Conservation (phyloP, 1,284 basidiomycete species). For the Tylopilus sp. region DNA sequence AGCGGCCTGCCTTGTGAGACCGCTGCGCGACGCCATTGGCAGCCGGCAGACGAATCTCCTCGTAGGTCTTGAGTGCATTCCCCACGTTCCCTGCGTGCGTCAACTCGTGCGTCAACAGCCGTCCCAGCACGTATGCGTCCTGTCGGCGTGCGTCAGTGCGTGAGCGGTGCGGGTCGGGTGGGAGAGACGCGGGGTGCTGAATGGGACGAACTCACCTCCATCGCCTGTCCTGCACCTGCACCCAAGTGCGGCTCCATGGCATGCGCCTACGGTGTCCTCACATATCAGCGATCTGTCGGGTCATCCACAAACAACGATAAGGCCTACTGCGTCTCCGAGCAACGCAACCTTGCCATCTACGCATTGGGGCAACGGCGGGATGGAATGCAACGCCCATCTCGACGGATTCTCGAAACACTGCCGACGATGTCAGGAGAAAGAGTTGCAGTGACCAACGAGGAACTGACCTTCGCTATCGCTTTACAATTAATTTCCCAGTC, state of each 20-base stretch:
- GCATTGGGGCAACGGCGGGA: slow-evolving; percentile 32
- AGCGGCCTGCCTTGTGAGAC: slow-evolving; percentile 1
- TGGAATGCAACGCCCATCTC: slow-evolving; percentile 33
- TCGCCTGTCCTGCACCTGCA: slow-evolving; percentile 34
- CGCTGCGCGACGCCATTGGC: slow-evolving; percentile 13
- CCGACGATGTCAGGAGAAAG: neutral
- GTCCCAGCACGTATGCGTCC: slow-evolving; percentile 37
- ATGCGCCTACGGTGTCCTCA: slow-evolving; percentile 27
- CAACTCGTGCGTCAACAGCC: slow-evolving; percentile 29
- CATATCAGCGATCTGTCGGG: neutral
- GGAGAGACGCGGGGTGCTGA: too few species aligned
- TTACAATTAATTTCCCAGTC: slow-evolving; percentile 43
- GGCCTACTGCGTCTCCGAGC: slow-evolving; percentile 36
- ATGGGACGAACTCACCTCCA: slow-evolving; percentile 26
- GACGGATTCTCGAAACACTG: slow-evolving; percentile 22
- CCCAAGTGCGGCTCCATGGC: slow-evolving; percentile 33
- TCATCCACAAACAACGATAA: neutral
- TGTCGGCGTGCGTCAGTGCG: slow-evolving; percentile 11
- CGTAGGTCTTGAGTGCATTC: slow-evolving; percentile 30
- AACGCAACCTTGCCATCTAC: slow-evolving; percentile 30
- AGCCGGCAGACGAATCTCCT: slow-evolving; percentile 33
- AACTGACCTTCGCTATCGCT: slow-evolving; percentile 24
- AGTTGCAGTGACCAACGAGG: neutral
- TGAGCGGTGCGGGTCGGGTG: too few species aligned
- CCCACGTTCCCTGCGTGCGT: slow-evolving; percentile 19